phyloP scores from a whole-genome alignment of 805 yeast species.

The Lachancea kluyveri region DNA sequence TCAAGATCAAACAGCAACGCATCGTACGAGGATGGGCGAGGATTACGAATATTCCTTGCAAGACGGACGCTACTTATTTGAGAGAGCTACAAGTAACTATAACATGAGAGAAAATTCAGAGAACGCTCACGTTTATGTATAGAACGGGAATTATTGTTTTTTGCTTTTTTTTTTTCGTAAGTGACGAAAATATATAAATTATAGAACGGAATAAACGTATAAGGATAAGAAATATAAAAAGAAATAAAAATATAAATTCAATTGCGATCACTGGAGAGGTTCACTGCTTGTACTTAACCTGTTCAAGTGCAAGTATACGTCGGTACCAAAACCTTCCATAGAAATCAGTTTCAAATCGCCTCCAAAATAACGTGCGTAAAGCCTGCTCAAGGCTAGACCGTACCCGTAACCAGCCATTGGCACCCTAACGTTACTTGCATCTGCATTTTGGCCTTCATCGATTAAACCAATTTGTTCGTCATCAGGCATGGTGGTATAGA shows the following conservation, averaged over 20 bases:
- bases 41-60: constrained; percentile 30
- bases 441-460: constrained; percentile 46
- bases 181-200: too few species aligned
- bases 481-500: constrained; percentile 79
- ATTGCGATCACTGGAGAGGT: constrained; percentile 38
- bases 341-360: constrained; percentile 82
- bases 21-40: constrained; percentile 36
- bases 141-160: too few species aligned
- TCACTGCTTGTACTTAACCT: constrained; percentile 68
- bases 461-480: constrained; percentile 51
- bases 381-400: constrained; percentile 79
- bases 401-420: constrained; percentile 96
- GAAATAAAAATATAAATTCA: too few species aligned
- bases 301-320: constrained; percentile 81
- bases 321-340: constrained; percentile 95
- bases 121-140: constrained; percentile 1
- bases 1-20: constrained; percentile 13
- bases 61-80: constrained; percentile 29
- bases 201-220: too few species aligned
- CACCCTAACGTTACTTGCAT: constrained; percentile 75
- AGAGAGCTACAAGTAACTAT: constrained; percentile 25
- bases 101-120: constrained; percentile 7
- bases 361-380: constrained; percentile 85
- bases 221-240: too few species aligned
- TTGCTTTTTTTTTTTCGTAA: too few species aligned